Evolutionary conservation across 2,329 filamentous ascomycete species (phyloP).

Genomic region (Xylaria polymorpha): DNA sequence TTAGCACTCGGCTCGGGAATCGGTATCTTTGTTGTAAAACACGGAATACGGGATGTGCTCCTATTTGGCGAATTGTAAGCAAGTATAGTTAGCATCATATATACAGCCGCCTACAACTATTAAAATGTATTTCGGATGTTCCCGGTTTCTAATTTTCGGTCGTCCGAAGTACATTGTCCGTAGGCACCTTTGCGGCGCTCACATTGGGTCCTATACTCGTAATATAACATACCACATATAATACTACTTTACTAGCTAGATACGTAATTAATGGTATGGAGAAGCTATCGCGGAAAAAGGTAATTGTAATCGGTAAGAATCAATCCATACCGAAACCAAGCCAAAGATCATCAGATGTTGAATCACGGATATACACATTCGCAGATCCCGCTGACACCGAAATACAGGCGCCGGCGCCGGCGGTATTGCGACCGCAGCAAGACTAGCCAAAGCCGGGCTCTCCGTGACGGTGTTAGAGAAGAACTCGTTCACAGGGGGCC

Average conservation of each 20-base stretch:
- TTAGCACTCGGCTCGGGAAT: background rate
- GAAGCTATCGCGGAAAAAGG: constrained; percentile 56
- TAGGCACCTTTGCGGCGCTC: background rate
- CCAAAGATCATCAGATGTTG: background rate
- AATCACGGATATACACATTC: background rate
- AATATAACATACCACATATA: background rate
- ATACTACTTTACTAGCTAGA: background rate
- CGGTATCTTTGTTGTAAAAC: constrained; percentile 8
- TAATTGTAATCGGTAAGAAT: constrained; percentile 63
- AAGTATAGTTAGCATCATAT: background rate
- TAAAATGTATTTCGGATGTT: background rate
- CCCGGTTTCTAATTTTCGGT: background rate
- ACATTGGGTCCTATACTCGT: background rate
- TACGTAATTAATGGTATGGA: constrained; percentile 37
- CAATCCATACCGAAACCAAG: background rate
- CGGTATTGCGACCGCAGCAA: constrained; percentile 76
- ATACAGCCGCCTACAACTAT: background rate
- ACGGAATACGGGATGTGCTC: background rate
- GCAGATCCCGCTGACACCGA: constrained; percentile 29
- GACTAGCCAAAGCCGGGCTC: constrained; percentile 76
- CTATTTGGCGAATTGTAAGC: background rate
- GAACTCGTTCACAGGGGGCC: constrained; percentile 77
- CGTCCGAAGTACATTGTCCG: background rate
- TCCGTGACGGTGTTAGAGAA: constrained; percentile 82
- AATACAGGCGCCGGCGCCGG: constrained; percentile 73